A percentile compares a stretch with the other conserved stretches of the same genome.
Conservation (phyloP, 768 basidiomycete genomes). For the Clavaria fumosa region DNA sequence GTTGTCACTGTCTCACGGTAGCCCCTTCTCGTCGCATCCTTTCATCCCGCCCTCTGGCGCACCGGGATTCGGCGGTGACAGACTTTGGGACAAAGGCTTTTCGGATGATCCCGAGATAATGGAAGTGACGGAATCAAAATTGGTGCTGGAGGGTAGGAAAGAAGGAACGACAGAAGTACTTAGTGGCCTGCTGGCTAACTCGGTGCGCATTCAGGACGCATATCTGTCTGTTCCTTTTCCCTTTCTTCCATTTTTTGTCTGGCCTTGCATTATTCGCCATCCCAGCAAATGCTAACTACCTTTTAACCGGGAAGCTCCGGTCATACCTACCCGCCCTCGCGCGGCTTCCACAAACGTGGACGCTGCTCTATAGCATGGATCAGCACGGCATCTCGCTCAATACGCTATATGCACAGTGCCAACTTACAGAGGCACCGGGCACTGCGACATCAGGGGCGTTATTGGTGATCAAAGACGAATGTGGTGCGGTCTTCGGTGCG, state of each 20-base stretch:
- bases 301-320: constrained; percentile 35
- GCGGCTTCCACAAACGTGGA: constrained; percentile 59
- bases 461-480: constrained; percentile 48
- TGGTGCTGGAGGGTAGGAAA: constrained; percentile 7
- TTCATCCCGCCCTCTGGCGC: constrained; percentile 42
- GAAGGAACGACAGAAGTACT: constrained; percentile 32
- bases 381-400: constrained; percentile 89
- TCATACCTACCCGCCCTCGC: constrained; percentile 57
- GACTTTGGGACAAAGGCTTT: constrained; percentile 55
- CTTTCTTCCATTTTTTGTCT: too few relatives aligned
- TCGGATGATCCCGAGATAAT: constrained; percentile 34
- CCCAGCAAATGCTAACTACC: constrained; percentile 1
- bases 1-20: too few relatives aligned
- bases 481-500: constrained; percentile 59
- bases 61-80: constrained; percentile 56
- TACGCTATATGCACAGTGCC: constrained; percentile 66
- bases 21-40: constrained; percentile 33
- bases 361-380: constrained; percentile 77
- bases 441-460: constrained; percentile 39
- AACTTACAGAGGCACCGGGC: constrained; percentile 18
- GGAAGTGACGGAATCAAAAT: constrained; percentile 4
- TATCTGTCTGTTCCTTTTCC: too few relatives aligned
- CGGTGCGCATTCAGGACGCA: too few relatives aligned
- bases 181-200: constrained; percentile 44
- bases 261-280: constrained; percentile 8